Evolutionary conservation across 2,329 filamentous ascomycete species (phyloP).

Genomic region (Epichloe scottii): DNA sequence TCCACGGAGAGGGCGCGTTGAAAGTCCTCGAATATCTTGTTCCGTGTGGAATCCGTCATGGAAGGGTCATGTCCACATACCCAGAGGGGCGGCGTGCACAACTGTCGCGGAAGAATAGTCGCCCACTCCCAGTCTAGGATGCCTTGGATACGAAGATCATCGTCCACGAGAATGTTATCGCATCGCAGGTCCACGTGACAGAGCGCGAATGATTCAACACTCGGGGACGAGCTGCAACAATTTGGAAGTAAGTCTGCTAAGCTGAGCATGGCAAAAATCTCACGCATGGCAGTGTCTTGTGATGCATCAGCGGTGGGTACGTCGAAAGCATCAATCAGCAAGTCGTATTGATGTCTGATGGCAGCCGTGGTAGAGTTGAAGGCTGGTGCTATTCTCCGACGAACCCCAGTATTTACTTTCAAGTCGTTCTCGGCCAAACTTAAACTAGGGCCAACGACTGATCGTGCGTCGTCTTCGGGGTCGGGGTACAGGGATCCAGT

Average conservation of each 20-base stretch:
- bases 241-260: neutral
- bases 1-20: neutral
- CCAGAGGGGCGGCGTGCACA: neutral
- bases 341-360: neutral
- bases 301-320: neutral
- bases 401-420: neutral
- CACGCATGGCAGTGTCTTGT: neutral
- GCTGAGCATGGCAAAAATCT: neutral
- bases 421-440: neutral
- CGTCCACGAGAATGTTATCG: neutral
- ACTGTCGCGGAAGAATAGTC: neutral
- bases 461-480: neutral
- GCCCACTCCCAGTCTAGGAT: neutral
- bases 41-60: neutral
- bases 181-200: neutral
- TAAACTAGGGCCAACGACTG: neutral
- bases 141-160: neutral
- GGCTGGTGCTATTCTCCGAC: neutral
- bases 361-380: neutral
- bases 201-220: neutral
- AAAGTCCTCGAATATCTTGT: neutral
- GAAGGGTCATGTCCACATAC: neutral
- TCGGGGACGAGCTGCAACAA: neutral
- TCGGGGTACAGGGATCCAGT: neutral
- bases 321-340: neutral